Percentiles rank a stretch among this genome's conserved stretches.
Conservation (phyloP, 2,329 filamentous ascomycete species). For the Phaeoacremonium minimum region DNA sequence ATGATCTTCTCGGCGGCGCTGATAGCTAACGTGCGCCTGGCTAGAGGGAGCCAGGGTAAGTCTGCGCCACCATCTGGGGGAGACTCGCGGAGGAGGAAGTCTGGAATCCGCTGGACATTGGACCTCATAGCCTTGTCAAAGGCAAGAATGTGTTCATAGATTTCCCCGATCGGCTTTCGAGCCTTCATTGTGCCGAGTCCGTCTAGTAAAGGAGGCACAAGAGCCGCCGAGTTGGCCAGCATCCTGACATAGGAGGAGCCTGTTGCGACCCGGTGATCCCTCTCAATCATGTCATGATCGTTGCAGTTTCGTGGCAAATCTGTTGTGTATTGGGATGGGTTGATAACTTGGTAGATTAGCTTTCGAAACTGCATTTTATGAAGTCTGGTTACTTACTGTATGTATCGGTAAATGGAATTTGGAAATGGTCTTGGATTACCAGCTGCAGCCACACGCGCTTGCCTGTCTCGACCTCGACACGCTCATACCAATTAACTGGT, state of each 20-base stretch:
- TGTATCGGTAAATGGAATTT: constrained; percentile 28
- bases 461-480: constrained; percentile 23
- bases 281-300: constrained; percentile 17
- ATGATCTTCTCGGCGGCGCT: constrained; percentile 33
- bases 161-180: constrained; percentile 19
- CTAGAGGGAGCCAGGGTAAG: constrained; percentile 25
- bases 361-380: background rate
- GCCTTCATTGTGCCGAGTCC: constrained; percentile 24
- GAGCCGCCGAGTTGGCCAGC: constrained; percentile 19
- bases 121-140: constrained; percentile 25
- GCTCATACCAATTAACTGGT: constrained; percentile 13
- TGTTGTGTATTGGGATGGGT: constrained; percentile 25
- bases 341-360: constrained; percentile 14
- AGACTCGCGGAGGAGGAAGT: constrained; percentile 20
- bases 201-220: constrained; percentile 23
- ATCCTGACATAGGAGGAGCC: constrained; percentile 18
- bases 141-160: constrained; percentile 25
- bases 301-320: constrained; percentile 22
- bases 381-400: constrained; percentile 16
- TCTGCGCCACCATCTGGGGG: constrained; percentile 14
- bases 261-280: constrained; percentile 9
- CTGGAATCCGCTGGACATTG: constrained; percentile 23
- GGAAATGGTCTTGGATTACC: constrained; percentile 29
- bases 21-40: constrained; percentile 28
- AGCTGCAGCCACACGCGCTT: constrained; percentile 29